These are phyloP conservation scores for Tetracladium marchalianum DNA, from an alignment of 495 filamentous ascomycete species.

Conservation along the genomic window DNA sequence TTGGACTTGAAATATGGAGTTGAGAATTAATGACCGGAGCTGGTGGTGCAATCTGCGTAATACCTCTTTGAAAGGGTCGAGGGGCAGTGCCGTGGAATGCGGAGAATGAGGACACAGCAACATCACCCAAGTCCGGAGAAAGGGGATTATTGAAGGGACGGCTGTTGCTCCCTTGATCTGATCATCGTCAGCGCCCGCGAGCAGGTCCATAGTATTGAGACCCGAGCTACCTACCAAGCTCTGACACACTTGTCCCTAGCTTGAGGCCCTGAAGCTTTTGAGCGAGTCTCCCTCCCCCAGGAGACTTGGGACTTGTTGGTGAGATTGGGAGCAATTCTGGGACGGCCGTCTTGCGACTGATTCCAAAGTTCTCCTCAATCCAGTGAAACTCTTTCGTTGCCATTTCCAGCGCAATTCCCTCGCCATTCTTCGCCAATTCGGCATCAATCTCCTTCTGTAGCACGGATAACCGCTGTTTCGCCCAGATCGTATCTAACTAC, in stretches of 20 bases:
- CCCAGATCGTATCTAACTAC: conserved; percentile 57
- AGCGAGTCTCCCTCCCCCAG: conserved; percentile 52
- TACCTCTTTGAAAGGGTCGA: conserved; percentile 24
- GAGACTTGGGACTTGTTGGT: conserved; percentile 41
- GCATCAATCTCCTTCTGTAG: conserved; percentile 60
- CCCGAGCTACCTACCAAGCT: conserved; percentile 26
- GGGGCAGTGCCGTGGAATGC: conserved; percentile 36
- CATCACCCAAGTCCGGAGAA: conserved; percentile 51
- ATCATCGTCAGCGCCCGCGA: neutral
- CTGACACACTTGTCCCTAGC: conserved; percentile 57
- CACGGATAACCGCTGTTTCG: conserved; percentile 61
- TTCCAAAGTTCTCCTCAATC: conserved; percentile 71
- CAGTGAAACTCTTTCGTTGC: conserved; percentile 69
- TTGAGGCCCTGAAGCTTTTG: conserved; percentile 71
- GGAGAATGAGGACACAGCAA: conserved; percentile 56
- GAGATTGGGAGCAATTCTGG: conserved; percentile 18
- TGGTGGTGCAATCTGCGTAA: conserved; percentile 31
- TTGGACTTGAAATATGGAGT: conserved; percentile 14
- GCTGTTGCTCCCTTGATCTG: neutral
- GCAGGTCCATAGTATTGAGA: conserved; percentile 2
- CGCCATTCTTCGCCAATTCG: conserved; percentile 55
- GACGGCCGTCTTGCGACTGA: conserved; percentile 27
- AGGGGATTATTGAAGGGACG: conserved; percentile 31
- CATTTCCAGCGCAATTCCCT: conserved; percentile 74
- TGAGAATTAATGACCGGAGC: conserved; percentile 32